Evolutionary conservation across 2,329 filamentous ascomycete genomes (phyloP).

Genomic region (Septoria petroselini): DNA sequence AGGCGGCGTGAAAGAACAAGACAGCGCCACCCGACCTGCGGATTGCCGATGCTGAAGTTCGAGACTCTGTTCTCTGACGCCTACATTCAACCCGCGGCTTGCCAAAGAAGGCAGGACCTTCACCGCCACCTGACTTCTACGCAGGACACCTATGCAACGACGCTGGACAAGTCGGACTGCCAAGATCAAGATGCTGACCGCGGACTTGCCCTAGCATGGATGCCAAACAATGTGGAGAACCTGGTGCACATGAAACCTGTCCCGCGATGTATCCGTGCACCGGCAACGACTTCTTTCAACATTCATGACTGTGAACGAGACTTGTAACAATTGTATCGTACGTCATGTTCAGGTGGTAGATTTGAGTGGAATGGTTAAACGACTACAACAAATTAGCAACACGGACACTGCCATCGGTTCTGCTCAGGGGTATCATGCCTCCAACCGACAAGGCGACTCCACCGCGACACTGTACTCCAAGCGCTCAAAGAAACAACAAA

Average conservation of each 20-base stretch:
- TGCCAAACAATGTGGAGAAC: constrained; percentile 4
- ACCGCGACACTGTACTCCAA: no score
- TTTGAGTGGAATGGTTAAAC: no score
- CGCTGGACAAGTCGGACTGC: neutral
- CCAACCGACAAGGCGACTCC: no score
- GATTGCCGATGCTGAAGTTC: neutral
- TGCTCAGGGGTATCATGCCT: no score
- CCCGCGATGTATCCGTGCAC: constrained; percentile 3
- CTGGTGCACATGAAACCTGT: neutral
- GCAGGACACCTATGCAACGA: neutral
- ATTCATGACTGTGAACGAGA: no score
- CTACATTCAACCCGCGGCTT: neutral
- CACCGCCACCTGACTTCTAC: no score
- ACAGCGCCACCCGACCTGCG: neutral
- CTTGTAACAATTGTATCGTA: no score
- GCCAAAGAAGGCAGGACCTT: neutral
- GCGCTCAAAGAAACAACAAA: no score
- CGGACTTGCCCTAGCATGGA: neutral
- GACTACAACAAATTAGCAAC: no score
- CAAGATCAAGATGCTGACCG: neutral
- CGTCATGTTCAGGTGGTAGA: no score
- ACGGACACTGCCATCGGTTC: no score
- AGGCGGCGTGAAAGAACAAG: constrained; percentile 3
- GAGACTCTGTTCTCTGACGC: neutral
- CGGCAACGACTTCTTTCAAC: no score